Percentiles rank a stretch among this genome's conserved stretches.
These are phyloP conservation scores for Carex arenaria DNA, from an alignment of 202 grass and related monocot species.

Conservation along the genomic window DNA sequence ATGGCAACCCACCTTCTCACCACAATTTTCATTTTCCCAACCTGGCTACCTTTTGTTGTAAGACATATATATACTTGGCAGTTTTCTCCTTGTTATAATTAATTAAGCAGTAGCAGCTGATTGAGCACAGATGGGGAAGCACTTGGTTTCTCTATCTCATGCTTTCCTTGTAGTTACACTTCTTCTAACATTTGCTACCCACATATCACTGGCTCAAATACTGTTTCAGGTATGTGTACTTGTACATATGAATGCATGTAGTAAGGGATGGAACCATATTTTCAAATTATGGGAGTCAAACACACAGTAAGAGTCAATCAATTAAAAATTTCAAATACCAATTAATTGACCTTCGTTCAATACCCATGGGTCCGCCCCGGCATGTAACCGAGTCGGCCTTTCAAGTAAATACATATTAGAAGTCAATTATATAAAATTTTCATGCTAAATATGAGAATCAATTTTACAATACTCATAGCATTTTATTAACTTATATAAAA, in stretches of 20 bases:
- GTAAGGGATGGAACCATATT: no score
- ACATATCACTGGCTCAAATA: slow-evolving; percentile 25
- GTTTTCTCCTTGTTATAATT: not conserved
- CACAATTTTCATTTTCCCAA: slow-evolving; percentile 6
- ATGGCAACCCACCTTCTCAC: not conserved
- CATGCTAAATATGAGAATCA: no score
- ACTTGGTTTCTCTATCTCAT: not conserved
- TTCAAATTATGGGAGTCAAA: no score
- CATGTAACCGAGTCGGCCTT: no score
- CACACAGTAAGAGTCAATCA: no score
- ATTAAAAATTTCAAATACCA: no score
- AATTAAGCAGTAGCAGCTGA: not conserved
- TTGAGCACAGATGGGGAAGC: slow-evolving; percentile 17
- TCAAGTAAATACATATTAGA: no score
- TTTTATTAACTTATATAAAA: no score
- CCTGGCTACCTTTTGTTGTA: not conserved
- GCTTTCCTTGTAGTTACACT: slow-evolving; percentile 1
- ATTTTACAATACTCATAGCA: no score
- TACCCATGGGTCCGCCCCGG: no score
- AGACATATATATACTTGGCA: not conserved
- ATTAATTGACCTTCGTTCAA: no score
- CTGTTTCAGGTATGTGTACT: slow-evolving; percentile 26
- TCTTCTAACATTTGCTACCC: not conserved
- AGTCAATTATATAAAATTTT: no score
- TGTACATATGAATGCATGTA: not conserved